Conservation (phyloP, 78 protist species). For the Capsaspora owczarzaki region DNA sequence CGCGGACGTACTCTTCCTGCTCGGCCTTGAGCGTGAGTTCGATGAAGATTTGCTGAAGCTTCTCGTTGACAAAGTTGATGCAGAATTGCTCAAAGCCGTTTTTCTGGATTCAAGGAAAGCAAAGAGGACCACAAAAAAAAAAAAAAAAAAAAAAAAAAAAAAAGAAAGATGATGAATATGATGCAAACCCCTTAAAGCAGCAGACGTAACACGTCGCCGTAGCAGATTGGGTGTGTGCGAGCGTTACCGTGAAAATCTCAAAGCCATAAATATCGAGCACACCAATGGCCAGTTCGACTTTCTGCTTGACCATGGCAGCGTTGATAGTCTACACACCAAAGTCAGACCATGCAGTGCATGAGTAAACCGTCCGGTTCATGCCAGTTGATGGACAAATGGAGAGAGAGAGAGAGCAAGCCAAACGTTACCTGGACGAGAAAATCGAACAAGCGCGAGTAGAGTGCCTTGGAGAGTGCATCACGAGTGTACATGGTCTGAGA, state of each 20-base stretch:
- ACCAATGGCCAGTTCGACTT: conserved; percentile 43
- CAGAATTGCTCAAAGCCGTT: conserved; percentile 78
- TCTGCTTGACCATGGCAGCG: not conserved
- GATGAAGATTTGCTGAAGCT: conserved; percentile 84
- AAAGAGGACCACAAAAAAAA: too few species aligned
- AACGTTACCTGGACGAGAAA: conserved; percentile 75
- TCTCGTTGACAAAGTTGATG: conserved; percentile 84
- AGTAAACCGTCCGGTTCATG: too few species aligned
- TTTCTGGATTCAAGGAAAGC: not conserved
- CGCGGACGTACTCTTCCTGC: conserved; percentile 75
- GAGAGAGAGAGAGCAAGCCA: conserved; percentile 48
- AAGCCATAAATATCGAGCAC: conserved; percentile 86
- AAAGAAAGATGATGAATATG: too few species aligned
- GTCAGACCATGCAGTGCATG: too few species aligned
- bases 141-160: too few species aligned
- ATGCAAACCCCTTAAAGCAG: too few species aligned
- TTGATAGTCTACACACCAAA: too few species aligned
- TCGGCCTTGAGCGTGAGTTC: conserved; percentile 77
- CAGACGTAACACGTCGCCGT: too few species aligned
- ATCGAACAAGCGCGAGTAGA: conserved; percentile 81
- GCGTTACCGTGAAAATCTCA: conserved; percentile 78
- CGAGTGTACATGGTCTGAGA: conserved; percentile 54
- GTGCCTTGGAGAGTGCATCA: conserved; percentile 87
- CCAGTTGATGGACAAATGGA: too few species aligned
- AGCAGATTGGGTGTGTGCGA: too few species aligned